Conservation (phyloP, 176 grass and related monocot species). For the Rhipidocladum racemiflorum region DNA sequence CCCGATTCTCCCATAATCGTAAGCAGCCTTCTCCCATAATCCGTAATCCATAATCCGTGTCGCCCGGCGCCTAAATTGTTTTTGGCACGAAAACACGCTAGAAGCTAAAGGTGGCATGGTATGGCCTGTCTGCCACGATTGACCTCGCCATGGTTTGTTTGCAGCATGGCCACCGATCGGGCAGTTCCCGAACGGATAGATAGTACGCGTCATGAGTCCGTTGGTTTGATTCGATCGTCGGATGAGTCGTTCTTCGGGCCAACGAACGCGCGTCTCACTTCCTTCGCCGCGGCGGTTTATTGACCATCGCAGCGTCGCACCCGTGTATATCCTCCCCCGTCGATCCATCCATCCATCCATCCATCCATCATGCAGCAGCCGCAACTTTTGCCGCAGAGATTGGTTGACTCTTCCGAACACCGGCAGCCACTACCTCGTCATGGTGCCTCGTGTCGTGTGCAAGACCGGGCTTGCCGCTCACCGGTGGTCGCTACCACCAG, state of each 20-base stretch:
- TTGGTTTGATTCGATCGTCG: no score
- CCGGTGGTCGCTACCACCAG: no score
- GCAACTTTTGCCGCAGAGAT: neutral
- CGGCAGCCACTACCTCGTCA: no score
- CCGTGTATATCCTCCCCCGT: no score
- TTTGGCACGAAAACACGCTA: no score
- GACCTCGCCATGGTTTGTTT: neutral
- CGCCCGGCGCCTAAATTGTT: no score
- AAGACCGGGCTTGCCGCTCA: neutral
- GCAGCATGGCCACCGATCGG: neutral
- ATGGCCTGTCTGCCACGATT: neutral
- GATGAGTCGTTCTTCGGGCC: neutral
- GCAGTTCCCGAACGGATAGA: neutral
- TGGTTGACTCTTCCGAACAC: neutral
- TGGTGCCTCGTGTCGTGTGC: no score
- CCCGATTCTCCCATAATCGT: no score
- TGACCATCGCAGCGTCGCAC: neutral
- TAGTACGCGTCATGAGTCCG: neutral
- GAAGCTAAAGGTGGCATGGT: neutral
- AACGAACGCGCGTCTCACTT: neutral
- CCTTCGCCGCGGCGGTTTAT: neutral
- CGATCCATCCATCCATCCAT: no score
- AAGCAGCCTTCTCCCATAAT: no score
- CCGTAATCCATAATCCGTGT: no score
- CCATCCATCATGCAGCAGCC: no score